phyloP scores from a whole-genome alignment of 805 yeast genomes.

The Pichia manshurica region DNA sequence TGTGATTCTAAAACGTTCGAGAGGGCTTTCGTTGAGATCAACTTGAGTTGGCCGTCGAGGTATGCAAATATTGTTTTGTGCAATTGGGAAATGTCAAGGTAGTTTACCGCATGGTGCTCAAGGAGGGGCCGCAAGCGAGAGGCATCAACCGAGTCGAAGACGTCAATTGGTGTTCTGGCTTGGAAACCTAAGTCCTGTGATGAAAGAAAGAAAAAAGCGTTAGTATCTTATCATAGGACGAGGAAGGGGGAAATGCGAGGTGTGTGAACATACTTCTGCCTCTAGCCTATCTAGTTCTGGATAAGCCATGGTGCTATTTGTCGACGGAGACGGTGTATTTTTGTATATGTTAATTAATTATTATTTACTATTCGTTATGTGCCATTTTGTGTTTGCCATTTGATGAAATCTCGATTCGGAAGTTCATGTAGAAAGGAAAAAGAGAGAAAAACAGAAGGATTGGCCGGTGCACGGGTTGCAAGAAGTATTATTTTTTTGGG shows the following conservation, averaged over 20 bases:
- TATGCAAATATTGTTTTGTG: constrained; percentile 20
- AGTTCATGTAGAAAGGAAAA: too few species aligned
- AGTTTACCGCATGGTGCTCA: constrained; percentile 11
- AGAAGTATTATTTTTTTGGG: too few species aligned
- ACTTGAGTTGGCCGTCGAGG: constrained; percentile 15
- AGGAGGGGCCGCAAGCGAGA: not conserved
- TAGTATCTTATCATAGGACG: not conserved
- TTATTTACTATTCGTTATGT: too few species aligned
- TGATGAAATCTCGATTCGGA: too few species aligned
- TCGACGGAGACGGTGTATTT: too few species aligned
- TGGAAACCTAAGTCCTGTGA: constrained; percentile 30
- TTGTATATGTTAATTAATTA: too few species aligned
- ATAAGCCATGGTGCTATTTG: constrained; percentile 12
- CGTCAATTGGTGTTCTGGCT: constrained; percentile 21
- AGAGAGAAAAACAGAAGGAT: too few species aligned
- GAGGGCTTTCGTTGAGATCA: constrained; percentile 17
- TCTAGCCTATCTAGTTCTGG: constrained; percentile 16
- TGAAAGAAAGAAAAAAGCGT: not conserved
- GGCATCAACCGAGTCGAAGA: constrained; percentile 14
- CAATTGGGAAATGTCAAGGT: constrained; percentile 20
- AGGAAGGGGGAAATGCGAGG: not conserved
- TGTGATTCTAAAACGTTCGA: constrained; percentile 15
- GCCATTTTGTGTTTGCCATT: too few species aligned
- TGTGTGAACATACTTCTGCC: constrained; percentile 20
- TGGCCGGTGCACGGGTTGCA: too few species aligned